phyloP scores from a whole-genome alignment of 306 rosid species.

The Dryas drummondii region DNA sequence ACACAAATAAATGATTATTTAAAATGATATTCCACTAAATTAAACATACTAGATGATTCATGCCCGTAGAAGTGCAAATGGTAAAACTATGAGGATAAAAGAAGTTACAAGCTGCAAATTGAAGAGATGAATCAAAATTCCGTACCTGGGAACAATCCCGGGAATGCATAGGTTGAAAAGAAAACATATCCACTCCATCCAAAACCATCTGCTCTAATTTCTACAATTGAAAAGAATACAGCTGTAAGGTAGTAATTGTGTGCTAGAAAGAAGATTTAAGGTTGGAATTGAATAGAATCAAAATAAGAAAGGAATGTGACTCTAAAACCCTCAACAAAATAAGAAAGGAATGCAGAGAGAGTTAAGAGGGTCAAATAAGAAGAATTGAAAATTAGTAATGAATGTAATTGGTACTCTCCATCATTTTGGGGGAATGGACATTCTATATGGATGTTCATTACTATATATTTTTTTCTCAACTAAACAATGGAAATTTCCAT shows the following conservation, averaged over 20 bases:
- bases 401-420: neutral
- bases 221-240: conserved; percentile 37
- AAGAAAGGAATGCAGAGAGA: neutral
- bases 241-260: neutral
- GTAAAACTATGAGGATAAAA: conserved; percentile 5
- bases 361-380: neutral
- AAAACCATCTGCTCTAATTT: conserved; percentile 73
- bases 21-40: neutral
- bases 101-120: conserved; percentile 1
- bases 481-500: too few relatives aligned
- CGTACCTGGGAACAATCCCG: conserved; percentile 86
- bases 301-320: neutral
- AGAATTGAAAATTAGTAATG: neutral
- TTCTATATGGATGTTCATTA: too few relatives aligned
- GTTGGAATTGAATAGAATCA: neutral
- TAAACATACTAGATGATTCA: neutral
- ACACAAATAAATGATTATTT: neutral
- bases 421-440: too few relatives aligned
- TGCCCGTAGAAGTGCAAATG: neutral
- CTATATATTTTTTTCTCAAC: too few relatives aligned
- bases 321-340: neutral
- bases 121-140: neutral
- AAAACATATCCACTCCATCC: conserved; percentile 64
- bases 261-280: neutral
- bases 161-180: conserved; percentile 87